phyloP scores from a whole-genome alignment of 345 rosid species.

The Litchi chinensis region DNA sequence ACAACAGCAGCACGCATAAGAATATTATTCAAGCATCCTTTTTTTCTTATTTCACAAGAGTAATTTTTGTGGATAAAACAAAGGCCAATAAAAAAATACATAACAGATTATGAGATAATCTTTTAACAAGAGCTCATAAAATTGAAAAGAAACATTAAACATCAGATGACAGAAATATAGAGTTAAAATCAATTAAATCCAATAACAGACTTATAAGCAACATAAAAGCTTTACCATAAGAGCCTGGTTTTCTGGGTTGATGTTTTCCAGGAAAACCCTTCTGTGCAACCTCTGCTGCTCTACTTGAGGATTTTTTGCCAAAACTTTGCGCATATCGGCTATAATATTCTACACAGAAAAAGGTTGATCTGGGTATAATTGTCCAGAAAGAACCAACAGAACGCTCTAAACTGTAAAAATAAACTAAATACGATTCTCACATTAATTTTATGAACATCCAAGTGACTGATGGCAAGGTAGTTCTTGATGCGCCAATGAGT shows the following conservation, averaged over 20 bases:
- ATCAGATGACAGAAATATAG: background rate
- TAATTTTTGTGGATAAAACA: background rate
- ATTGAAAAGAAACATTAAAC: background rate
- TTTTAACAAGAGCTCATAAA: background rate
- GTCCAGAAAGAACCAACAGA: constrained; percentile 6
- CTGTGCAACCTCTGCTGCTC: constrained; percentile 94
- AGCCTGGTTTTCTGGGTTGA: constrained; percentile 80
- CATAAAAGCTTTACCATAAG: constrained; percentile 54
- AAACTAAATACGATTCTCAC: constrained; percentile 50
- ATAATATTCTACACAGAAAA: constrained; percentile 59
- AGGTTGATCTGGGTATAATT: constrained; percentile 10
- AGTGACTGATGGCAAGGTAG: constrained; percentile 84
- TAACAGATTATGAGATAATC: background rate
- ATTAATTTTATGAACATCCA: constrained; percentile 80
- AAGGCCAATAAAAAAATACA: constrained; percentile 1
- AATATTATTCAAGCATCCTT: background rate
- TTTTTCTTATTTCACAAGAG: background rate
- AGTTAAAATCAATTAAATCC: background rate
- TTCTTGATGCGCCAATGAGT: constrained; percentile 98
- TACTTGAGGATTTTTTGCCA: constrained; percentile 91
- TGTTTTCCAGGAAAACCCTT: constrained; percentile 77
- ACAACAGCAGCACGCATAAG: background rate
- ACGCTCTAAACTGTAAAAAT: constrained; percentile 3
- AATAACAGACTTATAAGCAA: background rate
- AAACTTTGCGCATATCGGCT: constrained; percentile 95